Evolutionary conservation across 2,329 filamentous ascomycete genomes (phyloP).

Genomic region (Colletotrichum costaricense): DNA sequence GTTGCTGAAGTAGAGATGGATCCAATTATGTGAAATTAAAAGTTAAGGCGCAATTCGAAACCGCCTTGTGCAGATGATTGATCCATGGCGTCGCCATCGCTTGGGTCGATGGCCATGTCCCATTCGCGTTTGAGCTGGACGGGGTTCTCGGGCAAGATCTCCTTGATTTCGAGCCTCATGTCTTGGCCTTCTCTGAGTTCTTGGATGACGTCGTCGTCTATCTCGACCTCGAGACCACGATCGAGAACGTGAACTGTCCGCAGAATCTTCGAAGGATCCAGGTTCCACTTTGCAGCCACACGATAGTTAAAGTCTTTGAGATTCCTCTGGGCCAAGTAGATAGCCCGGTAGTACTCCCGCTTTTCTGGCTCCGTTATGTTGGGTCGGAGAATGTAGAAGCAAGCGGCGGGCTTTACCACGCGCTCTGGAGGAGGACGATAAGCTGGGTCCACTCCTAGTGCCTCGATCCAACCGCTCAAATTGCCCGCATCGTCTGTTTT

Average conservation of each 20-base stretch:
- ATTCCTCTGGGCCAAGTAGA: slow-evolving; percentile 85
- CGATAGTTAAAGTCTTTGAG: slow-evolving; percentile 78
- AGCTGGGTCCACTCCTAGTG: slow-evolving; percentile 85
- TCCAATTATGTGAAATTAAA: slow-evolving; percentile 46
- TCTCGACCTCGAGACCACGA: slow-evolving; percentile 82
- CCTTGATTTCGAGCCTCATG: slow-evolving; percentile 79
- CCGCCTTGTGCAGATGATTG: slow-evolving; percentile 45
- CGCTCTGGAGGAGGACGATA: slow-evolving; percentile 85
- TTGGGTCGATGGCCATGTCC: slow-evolving; percentile 69
- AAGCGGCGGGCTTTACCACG: slow-evolving; percentile 80
- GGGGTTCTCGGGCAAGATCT: slow-evolving; percentile 48
- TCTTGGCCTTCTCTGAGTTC: slow-evolving; percentile 92
- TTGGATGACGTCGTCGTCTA: slow-evolving; percentile 90
- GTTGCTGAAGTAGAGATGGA: slow-evolving; percentile 24
- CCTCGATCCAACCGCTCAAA: slow-evolving; percentile 88
- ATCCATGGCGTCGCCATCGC: slow-evolving; percentile 50
- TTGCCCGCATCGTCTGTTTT: slow-evolving; percentile 71
- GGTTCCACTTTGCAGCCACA: slow-evolving; percentile 82
- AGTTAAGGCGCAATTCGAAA: slow-evolving; percentile 59
- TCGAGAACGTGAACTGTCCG: slow-evolving; percentile 79
- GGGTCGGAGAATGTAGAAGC: slow-evolving; percentile 81
- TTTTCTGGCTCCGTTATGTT: slow-evolving; percentile 60
- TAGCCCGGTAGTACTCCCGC: slow-evolving; percentile 80
- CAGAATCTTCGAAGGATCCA: slow-evolving; percentile 78
- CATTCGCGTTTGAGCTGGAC: slow-evolving; percentile 65